Base-by-base conservation (phyloP, 805 yeast genomes). In the Zygotorulaspora chibaensis region DNA sequence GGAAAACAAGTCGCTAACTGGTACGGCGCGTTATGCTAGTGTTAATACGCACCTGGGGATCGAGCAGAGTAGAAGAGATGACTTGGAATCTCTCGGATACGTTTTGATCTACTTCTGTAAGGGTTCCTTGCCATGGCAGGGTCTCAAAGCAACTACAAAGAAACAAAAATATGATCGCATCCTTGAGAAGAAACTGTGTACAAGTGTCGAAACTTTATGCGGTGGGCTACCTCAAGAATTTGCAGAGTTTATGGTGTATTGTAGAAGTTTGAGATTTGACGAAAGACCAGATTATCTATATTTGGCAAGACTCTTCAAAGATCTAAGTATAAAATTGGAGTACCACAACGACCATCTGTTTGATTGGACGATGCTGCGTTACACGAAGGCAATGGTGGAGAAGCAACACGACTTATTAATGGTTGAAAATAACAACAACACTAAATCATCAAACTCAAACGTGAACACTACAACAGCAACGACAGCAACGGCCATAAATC, bases 81-180 rank as follows among this genome's bases (percentile, higher is more conserved):
- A 91, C 67, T 76, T 91, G 58, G 99, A 93, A 71, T 83, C 93
- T 51, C 77, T 91, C 61, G 98, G 96, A 41, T 91, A 91, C 64
- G 97, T 91, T 43, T 75, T 93, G 58, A 87, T 91, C 57, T 91
- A 91, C 70, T 93, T 91, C 65, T 85, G 96, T 68, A 81, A 96
- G 47, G 98, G 99, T 36, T 85, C 95, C 13, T 79, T 91, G 59
- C 99, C 99, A 44, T 91, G 99, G 99, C 99, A 91, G 70, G 99
- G 99, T 3, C 77, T 91, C 61, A 89, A 89, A 69, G 99, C 98
- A 33, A 93, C 91, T 20, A 88, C 96, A 12, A 91, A 91, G 72
- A 87, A 95, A 71, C 97, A 91, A 68, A 91, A 93, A 70, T 91
- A 91, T 69, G 97, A 91, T 70, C 79, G 96, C 51, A 93, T 91